These are phyloP conservation scores for Parafenestella ontariensis DNA, from an alignment of 2,329 filamentous ascomycete species.

Conservation along the genomic window DNA sequence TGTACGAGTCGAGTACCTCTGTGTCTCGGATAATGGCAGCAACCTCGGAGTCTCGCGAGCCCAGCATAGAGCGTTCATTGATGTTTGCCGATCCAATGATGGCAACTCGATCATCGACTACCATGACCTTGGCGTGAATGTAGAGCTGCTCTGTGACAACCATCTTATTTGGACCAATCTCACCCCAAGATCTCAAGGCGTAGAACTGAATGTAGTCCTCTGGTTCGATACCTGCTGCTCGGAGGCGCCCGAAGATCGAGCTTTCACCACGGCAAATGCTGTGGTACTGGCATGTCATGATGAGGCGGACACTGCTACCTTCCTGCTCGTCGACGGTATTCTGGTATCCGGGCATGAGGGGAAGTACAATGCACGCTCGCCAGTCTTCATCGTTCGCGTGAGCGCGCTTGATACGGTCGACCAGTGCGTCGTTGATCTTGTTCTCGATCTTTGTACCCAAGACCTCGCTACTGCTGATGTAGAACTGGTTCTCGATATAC, in stretches of 20 bases:
- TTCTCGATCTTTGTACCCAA: slow-evolving; percentile 89
- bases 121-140: slow-evolving; percentile 96
- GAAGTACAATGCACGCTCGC: slow-evolving; percentile 89
- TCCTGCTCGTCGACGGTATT: slow-evolving; percentile 94
- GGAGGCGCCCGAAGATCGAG: slow-evolving; percentile 88
- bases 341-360: slow-evolving; percentile 97
- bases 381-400: slow-evolving; percentile 85
- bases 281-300: slow-evolving; percentile 95
- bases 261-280: slow-evolving; percentile 93
- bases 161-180: slow-evolving; percentile 80
- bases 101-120: slow-evolving; percentile 91
- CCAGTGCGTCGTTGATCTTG: slow-evolving; percentile 90
- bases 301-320: slow-evolving; percentile 90
- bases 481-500: slow-evolving; percentile 99
- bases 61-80: slow-evolving; percentile 96
- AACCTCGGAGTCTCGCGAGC: slow-evolving; percentile 88
- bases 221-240: slow-evolving; percentile 81
- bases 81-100: slow-evolving; percentile 98
- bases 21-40: slow-evolving; percentile 91
- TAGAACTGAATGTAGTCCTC: slow-evolving; percentile 97
- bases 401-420: slow-evolving; percentile 87
- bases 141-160: slow-evolving; percentile 96
- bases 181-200: slow-evolving; percentile 89
- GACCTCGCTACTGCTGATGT: slow-evolving; percentile 90
- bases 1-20: slow-evolving; percentile 88